A percentile compares a stretch with the other conserved stretches of the same genome.
These are phyloP conservation scores for Periconia macrospinosa DNA, from an alignment of 2,329 filamentous ascomycete genomes.

Conservation along the genomic window DNA sequence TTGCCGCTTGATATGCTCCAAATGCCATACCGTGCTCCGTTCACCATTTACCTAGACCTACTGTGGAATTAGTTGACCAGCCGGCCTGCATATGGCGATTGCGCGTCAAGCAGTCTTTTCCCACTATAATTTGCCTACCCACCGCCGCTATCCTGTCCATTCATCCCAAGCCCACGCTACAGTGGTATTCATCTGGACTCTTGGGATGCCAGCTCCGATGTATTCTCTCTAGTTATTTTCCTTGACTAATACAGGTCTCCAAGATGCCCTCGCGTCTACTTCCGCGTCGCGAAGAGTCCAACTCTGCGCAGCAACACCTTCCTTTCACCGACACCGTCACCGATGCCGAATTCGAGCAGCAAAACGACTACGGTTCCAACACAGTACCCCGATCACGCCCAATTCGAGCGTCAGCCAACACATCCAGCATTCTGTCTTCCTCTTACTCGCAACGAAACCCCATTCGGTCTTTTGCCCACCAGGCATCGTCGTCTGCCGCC, in stretches of 20 bases:
- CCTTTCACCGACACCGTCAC: constrained; percentile 35
- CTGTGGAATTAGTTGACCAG: background rate
- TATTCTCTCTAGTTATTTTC: background rate
- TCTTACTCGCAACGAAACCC: constrained; percentile 55
- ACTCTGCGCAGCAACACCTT: constrained; percentile 24
- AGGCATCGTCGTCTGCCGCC: constrained; percentile 62
- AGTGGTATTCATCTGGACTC: background rate
- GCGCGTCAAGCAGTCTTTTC: background rate
- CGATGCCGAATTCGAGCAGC: constrained; percentile 30
- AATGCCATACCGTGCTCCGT: background rate
- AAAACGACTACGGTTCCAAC: constrained; percentile 24
- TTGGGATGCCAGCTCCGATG: background rate
- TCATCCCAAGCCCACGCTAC: background rate
- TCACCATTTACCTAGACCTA: background rate
- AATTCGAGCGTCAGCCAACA: constrained; percentile 27
- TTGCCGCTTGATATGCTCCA: background rate
- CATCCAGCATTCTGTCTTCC: constrained; percentile 24
- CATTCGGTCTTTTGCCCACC: constrained; percentile 71
- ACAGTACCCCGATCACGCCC: constrained; percentile 29
- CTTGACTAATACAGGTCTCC: background rate
- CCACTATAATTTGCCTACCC: constrained; percentile 1
- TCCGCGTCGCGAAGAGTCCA: constrained; percentile 17
- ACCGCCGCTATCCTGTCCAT: background rate
- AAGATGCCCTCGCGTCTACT: constrained; percentile 27
- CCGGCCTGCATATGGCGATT: background rate